Evolutionary conservation across 257 asterid genomes (phyloP).

Genomic region (Solanum bulbocastanum): DNA sequence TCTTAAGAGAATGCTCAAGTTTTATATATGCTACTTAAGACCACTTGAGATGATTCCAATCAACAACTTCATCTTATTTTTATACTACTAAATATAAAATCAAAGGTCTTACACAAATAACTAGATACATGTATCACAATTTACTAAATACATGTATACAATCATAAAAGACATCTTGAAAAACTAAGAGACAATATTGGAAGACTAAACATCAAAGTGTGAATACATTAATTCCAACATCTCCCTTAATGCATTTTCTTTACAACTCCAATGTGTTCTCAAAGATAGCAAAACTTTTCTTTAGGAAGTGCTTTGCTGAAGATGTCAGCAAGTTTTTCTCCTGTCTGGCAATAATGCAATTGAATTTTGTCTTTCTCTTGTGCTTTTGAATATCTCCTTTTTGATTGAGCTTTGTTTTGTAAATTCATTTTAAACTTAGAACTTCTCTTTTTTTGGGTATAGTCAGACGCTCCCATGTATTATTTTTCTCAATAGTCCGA

Average conservation of each 20-base stretch:
- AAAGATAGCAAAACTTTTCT: neutral
- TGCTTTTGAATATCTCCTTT: neutral
- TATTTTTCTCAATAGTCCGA: no score
- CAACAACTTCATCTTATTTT: no score
- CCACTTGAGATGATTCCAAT: no score
- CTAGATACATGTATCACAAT: no score
- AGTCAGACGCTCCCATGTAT: no score
- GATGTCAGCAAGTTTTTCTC: neutral
- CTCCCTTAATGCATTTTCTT: neutral
- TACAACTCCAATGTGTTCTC: neutral
- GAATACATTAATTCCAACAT: neutral
- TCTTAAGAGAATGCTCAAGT: no score
- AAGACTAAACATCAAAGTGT: neutral
- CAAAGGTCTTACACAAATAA: neutral
- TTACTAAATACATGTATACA: neutral
- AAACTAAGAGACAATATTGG: neutral
- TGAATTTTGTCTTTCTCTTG: neutral
- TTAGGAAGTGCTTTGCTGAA: neutral
- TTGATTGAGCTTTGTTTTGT: neutral
- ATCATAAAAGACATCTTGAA: neutral
- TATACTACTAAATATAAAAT: no score
- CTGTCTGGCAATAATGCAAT: neutral
- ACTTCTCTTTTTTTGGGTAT: neutral
- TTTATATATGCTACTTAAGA: no score
- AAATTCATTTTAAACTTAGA: no score